Evolutionary conservation across 176 grass and related monocot genomes (phyloP), one percentile per base, ranked within the genome.

Genomic region (Ensete ventricosum): DNA sequence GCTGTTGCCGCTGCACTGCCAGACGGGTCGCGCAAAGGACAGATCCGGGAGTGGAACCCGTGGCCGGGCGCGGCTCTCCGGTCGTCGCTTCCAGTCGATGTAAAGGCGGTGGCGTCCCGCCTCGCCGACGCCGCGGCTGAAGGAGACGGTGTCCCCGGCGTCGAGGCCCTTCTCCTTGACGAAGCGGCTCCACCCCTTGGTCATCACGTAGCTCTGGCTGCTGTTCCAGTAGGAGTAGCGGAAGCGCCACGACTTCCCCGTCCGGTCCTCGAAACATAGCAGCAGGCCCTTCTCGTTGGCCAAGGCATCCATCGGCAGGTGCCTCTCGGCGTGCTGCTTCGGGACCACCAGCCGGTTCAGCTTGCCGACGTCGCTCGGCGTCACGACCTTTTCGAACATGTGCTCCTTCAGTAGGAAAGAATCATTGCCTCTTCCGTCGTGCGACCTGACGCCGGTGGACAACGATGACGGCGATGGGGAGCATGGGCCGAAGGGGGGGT

Each of bases 151-250:
- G 80, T 97, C 94, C 70, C 94, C 94, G 72, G 94, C 90, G 53
- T 76, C 75, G 72, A 98, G 93, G 67, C 82, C 73, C 85, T 97
- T 97, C 82, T 97, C 93, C 75, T 88, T 92, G 52, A 97, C 93
- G 79, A 97, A 97, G 62, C 90, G 90, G 85, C 94, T 98, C 94
- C 94, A 98, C 0, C 94, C 94, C 53, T 98, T 98, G 82, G 94
- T 98, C 85, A 98, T 91, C 51, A 98, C 94, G 83, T 98, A 98
- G 84, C 90, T 98, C 84, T 98, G 94, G 88, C 94, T 98, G 88
- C 90, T 98, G 80, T 91, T 93, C 94, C 94, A 98, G 86, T 98
- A 98, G 9, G 94, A 98, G 86, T 98, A 98, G 50, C 94, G 88
- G 85, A 98, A 98, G 74, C 86, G 73, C 94, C 94, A 98, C 54